Base-by-base conservation (phyloP, 192 early-diverging fungal species). In the Dissophora ornata region DNA sequence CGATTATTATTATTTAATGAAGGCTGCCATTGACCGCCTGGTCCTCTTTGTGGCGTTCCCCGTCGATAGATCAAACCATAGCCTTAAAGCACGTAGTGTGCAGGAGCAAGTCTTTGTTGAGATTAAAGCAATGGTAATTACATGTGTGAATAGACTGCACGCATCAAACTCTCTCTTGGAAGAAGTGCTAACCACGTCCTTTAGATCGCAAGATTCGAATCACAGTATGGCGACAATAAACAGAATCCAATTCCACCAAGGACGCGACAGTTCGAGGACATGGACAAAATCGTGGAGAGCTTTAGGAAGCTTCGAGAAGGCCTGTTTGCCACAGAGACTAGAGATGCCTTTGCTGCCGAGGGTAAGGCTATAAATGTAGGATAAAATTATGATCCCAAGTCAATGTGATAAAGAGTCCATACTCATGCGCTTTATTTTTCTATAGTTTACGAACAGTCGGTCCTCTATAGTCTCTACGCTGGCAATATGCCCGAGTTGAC, bases 101-200 rank as follows among this genome's bases (percentile, higher is more conserved):
- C 73, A 77, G 32, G 73, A 77, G 22, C 73, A 47, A 25, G 64
- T 77, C 62, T 67, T 77, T 60, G 22, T 42, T 50, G 73, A 77
- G 65, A 77, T 77, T 62, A 67, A 77, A 67, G 45, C 32, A 3
- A 77, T 77, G 73, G 73, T 77, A 77, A 67, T n/a, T 21, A n/a
- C 18, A 15, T 41, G 18, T 10, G 40, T 41, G 40, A 10, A 41
- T 18, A n/a, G n/a, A n/a, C n/a, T n/a, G n/a, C n/a, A n/a, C n/a
- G n/a, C n/a, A n/a, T n/a, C n/a, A n/a, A n/a, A n/a, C n/a, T n/a
- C n/a, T n/a, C n/a, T n/a, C n/a, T n/a, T n/a, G n/a, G n/a, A n/a
- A n/a, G n/a, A 38, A 38, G 7, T 38, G 6, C 36, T 38, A 13
- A 38, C 33, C 29, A 19, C 4, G 21, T 16, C 11, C 21, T 52